Evolutionary conservation across 306 rosid genomes (phyloP), one percentile per base, ranked within the genome.

Genomic region (Coriaria nepalensis): DNA sequence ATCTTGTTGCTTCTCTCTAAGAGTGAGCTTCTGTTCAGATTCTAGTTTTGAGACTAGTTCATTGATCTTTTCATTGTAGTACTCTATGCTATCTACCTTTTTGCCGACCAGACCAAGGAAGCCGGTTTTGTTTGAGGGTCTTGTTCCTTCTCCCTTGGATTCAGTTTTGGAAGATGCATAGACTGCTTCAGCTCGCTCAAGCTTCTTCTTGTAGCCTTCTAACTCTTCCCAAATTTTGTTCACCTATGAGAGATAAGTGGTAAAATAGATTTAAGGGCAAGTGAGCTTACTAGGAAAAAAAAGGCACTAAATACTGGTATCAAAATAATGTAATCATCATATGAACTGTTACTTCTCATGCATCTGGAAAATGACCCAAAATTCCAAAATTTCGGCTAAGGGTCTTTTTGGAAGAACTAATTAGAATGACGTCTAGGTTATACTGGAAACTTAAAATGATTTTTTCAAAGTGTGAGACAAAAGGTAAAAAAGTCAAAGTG

Each of bases 1-100:
- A 62, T 57, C 39, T 68, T 63, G 74, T 68, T 92, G 96, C 75
- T 85, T 92, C 55, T 85, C 96, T 61, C 79, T 75, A 36, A 85
- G 85, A 45, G 96, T 92, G 46, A 11, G 49, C 62, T 92, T 92
- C 51, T 75, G 96, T 64, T 92, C 96, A 13, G 85, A 20, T 66
- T 85, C 96, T 70, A 77, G 63, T 68, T 80, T 82, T 35, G 72
- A 65, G 37, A 61, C 45, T 20, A 68, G 40, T 52, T 78, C 93
- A n/a, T 59, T 63, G 53, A 82, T 68, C 74, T 85, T 79, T 60
- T 65, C 71, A 33, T 44, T 67, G 73, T 60, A 82, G 74, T 64
- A 79, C 9, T 73, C 74, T 57, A 92, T 73, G 71, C 78, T 85
- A 52, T 85, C 98, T 53, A 92, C 96, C 56, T 77, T 82, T 56